Conservation (phyloP, 2,329 filamentous ascomycete genomes). For the Malbranchea zuffiana region DNA sequence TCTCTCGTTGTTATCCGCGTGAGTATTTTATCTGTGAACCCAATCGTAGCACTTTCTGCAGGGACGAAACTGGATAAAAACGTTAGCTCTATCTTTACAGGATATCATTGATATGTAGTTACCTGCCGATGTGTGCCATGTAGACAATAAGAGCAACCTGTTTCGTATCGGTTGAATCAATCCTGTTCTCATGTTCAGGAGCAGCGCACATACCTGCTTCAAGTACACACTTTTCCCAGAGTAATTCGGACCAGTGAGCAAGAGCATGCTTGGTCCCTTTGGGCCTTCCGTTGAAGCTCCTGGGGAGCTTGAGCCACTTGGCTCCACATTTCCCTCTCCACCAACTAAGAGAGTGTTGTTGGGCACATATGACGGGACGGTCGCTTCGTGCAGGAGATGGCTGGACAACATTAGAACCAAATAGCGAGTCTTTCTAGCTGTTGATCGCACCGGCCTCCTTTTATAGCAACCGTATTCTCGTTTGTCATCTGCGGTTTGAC, state of each 20-base stretch:
- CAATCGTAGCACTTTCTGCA: slow-evolving; percentile 62
- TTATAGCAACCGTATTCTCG: slow-evolving; percentile 61
- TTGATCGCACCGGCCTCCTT: slow-evolving; percentile 53
- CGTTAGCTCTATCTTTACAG: slow-evolving; percentile 7
- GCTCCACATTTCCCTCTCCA: slow-evolving; percentile 30
- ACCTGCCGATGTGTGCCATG: slow-evolving; percentile 72
- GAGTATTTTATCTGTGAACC: slow-evolving; percentile 84
- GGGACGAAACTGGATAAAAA: slow-evolving; percentile 65
- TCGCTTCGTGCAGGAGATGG: slow-evolving; percentile 77
- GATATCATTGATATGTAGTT: slow-evolving; percentile 8
- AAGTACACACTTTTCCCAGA: slow-evolving; percentile 95
- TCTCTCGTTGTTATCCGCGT: slow-evolving; percentile 71
- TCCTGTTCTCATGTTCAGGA: not conserved
- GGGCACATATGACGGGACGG: slow-evolving; percentile 67
- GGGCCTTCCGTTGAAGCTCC: slow-evolving; percentile 8
- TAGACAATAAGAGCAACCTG: slow-evolving; percentile 74
- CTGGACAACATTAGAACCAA: slow-evolving; percentile 24
- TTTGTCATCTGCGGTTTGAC: slow-evolving; percentile 56
- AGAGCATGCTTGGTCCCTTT: slow-evolving; percentile 54
- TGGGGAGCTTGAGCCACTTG: not conserved
- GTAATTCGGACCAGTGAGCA: slow-evolving; percentile 89
- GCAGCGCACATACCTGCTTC: slow-evolving; percentile 51
- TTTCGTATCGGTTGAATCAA: slow-evolving; percentile 7
- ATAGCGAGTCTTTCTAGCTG: not conserved
- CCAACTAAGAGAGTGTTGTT: slow-evolving; percentile 66